Evolutionary conservation across 2,329 filamentous ascomycete genomes (phyloP).

Genomic region (Aspergillus sp.): DNA sequence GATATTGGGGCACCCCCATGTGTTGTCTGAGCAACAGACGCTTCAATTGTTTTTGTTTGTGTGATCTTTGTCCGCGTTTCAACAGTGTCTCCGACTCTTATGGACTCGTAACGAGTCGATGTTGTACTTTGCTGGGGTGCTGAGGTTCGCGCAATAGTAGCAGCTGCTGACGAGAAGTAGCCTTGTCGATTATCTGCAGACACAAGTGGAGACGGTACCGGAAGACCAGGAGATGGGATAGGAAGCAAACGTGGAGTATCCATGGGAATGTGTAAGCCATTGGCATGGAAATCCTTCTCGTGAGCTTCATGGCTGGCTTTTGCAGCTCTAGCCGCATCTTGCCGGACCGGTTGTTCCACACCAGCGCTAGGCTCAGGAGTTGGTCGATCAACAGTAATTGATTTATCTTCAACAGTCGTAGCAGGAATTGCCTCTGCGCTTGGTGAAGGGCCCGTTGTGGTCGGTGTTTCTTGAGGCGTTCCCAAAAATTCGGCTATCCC

Average conservation of each 20-base stretch:
- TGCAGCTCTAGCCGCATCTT: not conserved
- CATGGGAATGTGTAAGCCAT: constrained; percentile 16
- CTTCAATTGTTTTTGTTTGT: not conserved
- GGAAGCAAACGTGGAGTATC: constrained; percentile 34
- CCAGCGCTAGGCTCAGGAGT: not conserved
- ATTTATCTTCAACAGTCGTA: not conserved
- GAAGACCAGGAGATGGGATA: constrained; percentile 33
- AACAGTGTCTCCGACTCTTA: too few species aligned
- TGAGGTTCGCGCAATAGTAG: constrained; percentile 6
- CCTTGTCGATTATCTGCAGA: constrained; percentile 16
- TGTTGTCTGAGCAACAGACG: not conserved
- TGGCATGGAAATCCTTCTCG: not conserved
- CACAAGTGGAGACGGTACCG: constrained; percentile 34
- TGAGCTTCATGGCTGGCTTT: not conserved
- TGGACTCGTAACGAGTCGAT: not conserved
- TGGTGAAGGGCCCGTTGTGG: not conserved
- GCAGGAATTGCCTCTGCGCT: not conserved
- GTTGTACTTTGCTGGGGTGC: constrained; percentile 5
- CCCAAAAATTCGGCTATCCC: not conserved
- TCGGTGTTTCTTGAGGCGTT: not conserved
- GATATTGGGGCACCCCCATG: not conserved
- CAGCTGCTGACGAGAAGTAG: constrained; percentile 24
- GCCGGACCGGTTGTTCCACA: not conserved
- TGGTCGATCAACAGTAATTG: not conserved
- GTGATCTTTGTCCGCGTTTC: not conserved